Evolutionary conservation across 345 rosid genomes (phyloP), one percentile per base, ranked within the genome.

Genomic region (Linum usitatissimum): DNA sequence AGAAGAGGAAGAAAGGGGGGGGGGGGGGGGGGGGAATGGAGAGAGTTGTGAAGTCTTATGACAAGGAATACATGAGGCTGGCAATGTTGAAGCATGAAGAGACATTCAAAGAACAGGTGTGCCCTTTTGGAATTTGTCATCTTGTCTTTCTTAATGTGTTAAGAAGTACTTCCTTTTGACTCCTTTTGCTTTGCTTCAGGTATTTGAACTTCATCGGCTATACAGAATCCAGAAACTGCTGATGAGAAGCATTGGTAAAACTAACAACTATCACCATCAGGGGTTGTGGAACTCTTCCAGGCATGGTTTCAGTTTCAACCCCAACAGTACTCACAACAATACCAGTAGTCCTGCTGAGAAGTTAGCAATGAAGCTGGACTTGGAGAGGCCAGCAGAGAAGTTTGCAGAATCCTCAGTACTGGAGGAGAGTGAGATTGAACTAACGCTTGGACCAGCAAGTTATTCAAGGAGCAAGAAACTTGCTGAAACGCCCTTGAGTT

Each of bases 61-160:
- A 87, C 54, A 86, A 80, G 80, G 93, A 90, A 66, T 76, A 56
- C 82, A 86, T 93, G 99, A 90, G 80, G 79, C 71, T 81, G 90
- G 96, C 91, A 71, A 93, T 93, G 81, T 71, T 93, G 49, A 86
- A 86, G 74, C 99, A 93, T 64, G 99, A 93, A 79, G 84, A 93
- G 81, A 93, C 96, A 45, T 93, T 93, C 82, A 93, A 80, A 80
- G 79, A 87, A 66, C 99, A 93, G 99, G 99, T 87, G 65, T 5
- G 28, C 28, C 28, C 28, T 18, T 70, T 38, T 66, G 66, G 57
- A 23, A 23, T 23, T 23, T 23, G 28, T 23, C 28, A 23, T 23
- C 28, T 23, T 23, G 28, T 23, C 28, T 23, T 23, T 23, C 28
- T 23, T 23, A 23, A 23, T 23, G 28, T 23, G 28, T 23, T 23